Base-by-base conservation (phyloP, 495 filamentous ascomycete species). In the Sporormia fimetaria region DNA sequence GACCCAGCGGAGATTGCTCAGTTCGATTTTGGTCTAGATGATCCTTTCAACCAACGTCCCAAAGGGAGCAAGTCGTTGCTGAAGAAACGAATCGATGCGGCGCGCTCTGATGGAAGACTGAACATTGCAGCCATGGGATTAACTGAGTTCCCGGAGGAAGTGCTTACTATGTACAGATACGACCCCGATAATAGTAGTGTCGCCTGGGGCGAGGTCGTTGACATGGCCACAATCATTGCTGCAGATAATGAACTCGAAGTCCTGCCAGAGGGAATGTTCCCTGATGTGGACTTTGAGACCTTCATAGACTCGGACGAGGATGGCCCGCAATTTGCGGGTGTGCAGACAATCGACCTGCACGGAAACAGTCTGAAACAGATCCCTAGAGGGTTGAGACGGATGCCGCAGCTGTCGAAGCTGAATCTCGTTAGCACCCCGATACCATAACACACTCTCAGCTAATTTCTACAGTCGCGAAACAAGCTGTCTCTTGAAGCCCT, bases 191-290 rank as follows among this genome's bases (percentile, higher is more conserved):
- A 67, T 33, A 50, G 63, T 23, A 72, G 66, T 21, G 66, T 73
- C 14, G 70, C 80, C 29, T 98, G 90, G 90, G 87, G 86, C 21
- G 88, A 96, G 61, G 80, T 80, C 38, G 87, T 99, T 10, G 92
- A 96, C 57, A 65, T 99, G n/a, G 78, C 79, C 6, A 77, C 81
- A 39, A 74, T 99, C 33, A 75, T 87, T 49, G 87, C 82, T 22
- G 87, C 90, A 9, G 87, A 95, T 56, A 96, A 99, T 56, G 86
- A 95, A 55, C 56, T 99, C 40, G 73, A 80, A 51, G 63, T 68
- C 23, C 68, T 99, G 20, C 64, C 71, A 12, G 82, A 88, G 29
- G 58, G 67, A 0, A 63, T 85, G 9, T 92, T 94, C 56, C 87
- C 87, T 0, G 83, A 92, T 47, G 62, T 71, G 17, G 73, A 79